Conservation (phyloP, 2,329 filamentous ascomycete species). For the Pyricularia grisea region DNA sequence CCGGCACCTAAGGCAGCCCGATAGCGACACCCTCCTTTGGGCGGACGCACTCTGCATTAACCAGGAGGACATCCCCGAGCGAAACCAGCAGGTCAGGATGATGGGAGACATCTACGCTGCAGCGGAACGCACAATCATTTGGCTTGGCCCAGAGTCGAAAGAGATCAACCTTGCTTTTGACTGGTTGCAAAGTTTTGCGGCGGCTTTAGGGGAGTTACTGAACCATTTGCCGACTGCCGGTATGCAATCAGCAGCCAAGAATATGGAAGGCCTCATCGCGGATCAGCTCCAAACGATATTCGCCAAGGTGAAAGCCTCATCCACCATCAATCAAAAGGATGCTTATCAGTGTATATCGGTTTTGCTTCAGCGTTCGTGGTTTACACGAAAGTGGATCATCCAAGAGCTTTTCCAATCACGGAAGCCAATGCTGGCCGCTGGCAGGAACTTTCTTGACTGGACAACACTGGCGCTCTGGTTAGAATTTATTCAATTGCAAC, state of each 20-base stretch:
- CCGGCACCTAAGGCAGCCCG: neutral
- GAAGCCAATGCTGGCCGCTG: neutral
- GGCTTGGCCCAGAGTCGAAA: neutral
- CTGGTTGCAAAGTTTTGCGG: neutral
- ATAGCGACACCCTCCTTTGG: conserved; percentile 3
- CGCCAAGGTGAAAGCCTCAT: neutral
- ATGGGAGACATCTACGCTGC: conserved; percentile 9
- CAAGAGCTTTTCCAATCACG: neutral
- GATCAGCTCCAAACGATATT: neutral
- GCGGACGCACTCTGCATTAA: conserved; percentile 12
- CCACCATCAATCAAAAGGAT: too few species aligned
- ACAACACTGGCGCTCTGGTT: neutral
- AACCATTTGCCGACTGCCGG: too few species aligned
- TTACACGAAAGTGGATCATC: neutral
- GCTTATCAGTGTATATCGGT: too few species aligned
- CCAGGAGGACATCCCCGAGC: conserved; percentile 11
- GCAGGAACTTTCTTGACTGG: neutral
- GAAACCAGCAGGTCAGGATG: conserved; percentile 7
- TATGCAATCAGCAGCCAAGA: too few species aligned
- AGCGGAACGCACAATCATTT: neutral
- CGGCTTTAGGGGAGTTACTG: too few species aligned
- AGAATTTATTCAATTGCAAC: neutral
- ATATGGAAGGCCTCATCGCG: neutral
- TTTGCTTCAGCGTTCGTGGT: neutral
- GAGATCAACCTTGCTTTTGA: neutral